A percentile compares a stretch with the other conserved stretches of the same genome.
phyloP scores from a whole-genome alignment of 208 protist genomes.

The Wallacemonas collosoma region DNA sequence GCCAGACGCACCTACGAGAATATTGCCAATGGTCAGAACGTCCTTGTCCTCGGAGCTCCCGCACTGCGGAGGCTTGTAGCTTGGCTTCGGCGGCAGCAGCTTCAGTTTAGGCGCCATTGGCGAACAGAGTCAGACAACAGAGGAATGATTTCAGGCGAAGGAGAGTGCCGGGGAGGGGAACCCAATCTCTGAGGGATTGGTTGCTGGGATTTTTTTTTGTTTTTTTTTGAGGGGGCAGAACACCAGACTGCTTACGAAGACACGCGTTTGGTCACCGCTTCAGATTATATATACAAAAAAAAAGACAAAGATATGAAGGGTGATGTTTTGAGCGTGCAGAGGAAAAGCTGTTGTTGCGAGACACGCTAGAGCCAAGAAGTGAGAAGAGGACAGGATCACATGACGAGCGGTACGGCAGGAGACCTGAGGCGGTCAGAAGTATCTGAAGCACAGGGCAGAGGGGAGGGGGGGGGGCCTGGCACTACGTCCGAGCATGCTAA shows the following conservation, averaged over 20 bases:
- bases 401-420: too few relatives aligned
- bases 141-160: slow-evolving; percentile 20
- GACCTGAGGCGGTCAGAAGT: too few relatives aligned
- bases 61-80: slow-evolving; percentile 23
- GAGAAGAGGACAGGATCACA: not conserved
- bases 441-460: too few relatives aligned
- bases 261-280: too few relatives aligned
- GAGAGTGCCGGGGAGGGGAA: not conserved
- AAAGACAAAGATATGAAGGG: slow-evolving; percentile 12
- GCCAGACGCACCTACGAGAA: slow-evolving; percentile 64
- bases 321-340: not conserved
- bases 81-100: slow-evolving; percentile 60
- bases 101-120: slow-evolving; percentile 79
- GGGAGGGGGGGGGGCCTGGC: too few relatives aligned
- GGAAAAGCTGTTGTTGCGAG: not conserved
- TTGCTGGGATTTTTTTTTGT: too few relatives aligned
- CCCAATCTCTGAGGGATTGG: too few relatives aligned
- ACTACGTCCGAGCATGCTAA: too few relatives aligned
- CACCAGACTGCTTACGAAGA: too few relatives aligned
- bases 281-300: not conserved
- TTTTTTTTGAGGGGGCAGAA: too few relatives aligned
- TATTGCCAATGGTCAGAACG: slow-evolving; percentile 76
- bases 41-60: slow-evolving; percentile 36
- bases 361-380: not conserved
- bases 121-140: slow-evolving; percentile 4